Evolutionary conservation across 1,284 basidiomycete genomes (phyloP), one percentile per base, ranked within the genome.

Genomic region (Mycena sp.): DNA sequence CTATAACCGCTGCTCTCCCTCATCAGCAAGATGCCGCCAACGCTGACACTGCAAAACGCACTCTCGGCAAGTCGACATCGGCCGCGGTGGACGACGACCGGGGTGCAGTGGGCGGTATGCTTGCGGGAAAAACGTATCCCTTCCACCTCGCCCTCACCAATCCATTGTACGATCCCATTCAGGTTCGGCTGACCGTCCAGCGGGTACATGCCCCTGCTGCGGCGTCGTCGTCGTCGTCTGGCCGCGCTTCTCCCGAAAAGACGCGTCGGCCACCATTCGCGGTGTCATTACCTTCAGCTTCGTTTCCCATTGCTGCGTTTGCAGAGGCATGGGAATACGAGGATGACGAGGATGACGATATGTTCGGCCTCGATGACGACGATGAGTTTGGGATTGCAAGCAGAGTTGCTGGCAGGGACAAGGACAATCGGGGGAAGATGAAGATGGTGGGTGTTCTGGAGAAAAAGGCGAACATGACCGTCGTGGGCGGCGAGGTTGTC

Each of bases 271-370:
- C 88, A 35, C 88, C 90, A 1, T 95, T 92, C 71, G 89, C 89
- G 1, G 83, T 96, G 6, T 89, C 90, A 19, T 79, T 97, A 2
- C 92, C 93, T 0, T 88, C 87, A 9, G 80, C 86, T 0, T 80
- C 89, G 12, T 96, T 98, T 73, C 84, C 91, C 1, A 87, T 98
- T 40, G 90, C 91, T 16, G 91, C 95, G 1, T 94, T 92, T 71
- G 94, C 94, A 29, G 96, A 98, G 74, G 94, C 93, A 40, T 97
- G 94, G 95, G 95, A 96, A 75, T 97, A 96, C 67, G 95, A 97
- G 50, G 93, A 96, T 55, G 93, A 95, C 53, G 94, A 96, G 56
- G 93, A 95, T 50, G 94, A 94, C 65, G 92, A 92, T 40, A 92
- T 93, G 84, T 90, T 91, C 69, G 86, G 81, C 30, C 79, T 88